Evolutionary conservation across 768 basidiomycete species (phyloP).

Genomic region (Sistotremastrum suecicum): DNA sequence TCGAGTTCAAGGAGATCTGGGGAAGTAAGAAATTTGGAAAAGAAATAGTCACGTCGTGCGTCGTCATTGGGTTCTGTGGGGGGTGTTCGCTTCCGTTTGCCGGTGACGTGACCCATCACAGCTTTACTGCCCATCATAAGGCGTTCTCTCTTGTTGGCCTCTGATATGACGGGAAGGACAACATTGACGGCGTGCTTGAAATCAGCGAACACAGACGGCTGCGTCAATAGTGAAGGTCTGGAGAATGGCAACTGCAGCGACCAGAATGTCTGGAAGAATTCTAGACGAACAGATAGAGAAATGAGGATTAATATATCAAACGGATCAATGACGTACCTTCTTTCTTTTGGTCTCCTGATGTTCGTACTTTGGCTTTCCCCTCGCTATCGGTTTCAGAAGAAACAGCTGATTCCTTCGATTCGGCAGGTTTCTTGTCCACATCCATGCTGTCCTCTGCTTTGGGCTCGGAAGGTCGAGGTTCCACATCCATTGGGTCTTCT

Average conservation of each 20-base stretch:
- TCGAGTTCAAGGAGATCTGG: slow-evolving; percentile 80
- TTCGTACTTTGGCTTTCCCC: slow-evolving; percentile 4
- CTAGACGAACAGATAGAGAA: slow-evolving; percentile 18
- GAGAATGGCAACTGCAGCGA: slow-evolving; percentile 77
- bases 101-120: slow-evolving; percentile 19
- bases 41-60: slow-evolving; percentile 61
- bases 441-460: background rate
- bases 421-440: slow-evolving; percentile 7
- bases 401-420: slow-evolving; percentile 21
- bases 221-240: slow-evolving; percentile 56
- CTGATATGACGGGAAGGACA: slow-evolving; percentile 67
- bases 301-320: background rate
- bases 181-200: slow-evolving; percentile 62
- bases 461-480: slow-evolving; percentile 1
- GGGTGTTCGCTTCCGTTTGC: slow-evolving; percentile 55
- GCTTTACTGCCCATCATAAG: slow-evolving; percentile 72
- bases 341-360: slow-evolving; percentile 32
- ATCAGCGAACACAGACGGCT: slow-evolving; percentile 36
- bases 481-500: too few species aligned
- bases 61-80: slow-evolving; percentile 23
- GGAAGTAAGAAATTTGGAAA: slow-evolving; percentile 85
- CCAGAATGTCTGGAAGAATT: slow-evolving; percentile 86
- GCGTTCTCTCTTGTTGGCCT: slow-evolving; percentile 78
- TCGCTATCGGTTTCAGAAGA: slow-evolving; percentile 4
- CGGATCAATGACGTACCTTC: slow-evolving; percentile 29